phyloP scores from a whole-genome alignment of 495 filamentous ascomycete genomes.

The Neurospora sublineolata region DNA sequence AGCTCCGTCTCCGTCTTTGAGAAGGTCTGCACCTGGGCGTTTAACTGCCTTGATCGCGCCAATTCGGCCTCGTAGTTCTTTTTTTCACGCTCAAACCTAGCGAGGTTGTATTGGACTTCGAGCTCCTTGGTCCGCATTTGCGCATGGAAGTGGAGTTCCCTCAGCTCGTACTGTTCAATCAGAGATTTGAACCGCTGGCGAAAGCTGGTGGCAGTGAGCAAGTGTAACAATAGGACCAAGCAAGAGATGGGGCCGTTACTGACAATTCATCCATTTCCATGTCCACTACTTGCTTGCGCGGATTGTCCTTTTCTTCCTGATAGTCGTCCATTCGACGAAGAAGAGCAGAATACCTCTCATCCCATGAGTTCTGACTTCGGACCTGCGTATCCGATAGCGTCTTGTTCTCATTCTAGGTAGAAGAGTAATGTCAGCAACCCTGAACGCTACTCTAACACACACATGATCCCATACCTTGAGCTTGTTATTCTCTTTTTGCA shows the following conservation, averaged over 20 bases:
- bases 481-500: constrained; percentile 93
- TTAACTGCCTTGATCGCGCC: constrained; percentile 67
- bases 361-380: constrained; percentile 67
- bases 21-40: constrained; percentile 86
- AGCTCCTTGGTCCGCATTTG: constrained; percentile 87
- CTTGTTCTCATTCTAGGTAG: constrained; percentile 74
- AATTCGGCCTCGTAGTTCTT: constrained; percentile 75
- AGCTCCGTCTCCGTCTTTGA: constrained; percentile 92
- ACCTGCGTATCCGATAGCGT: constrained; percentile 74
- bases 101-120: constrained; percentile 85
- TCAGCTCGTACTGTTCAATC: constrained; percentile 88
- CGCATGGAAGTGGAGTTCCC: constrained; percentile 82
- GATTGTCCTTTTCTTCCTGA: constrained; percentile 64
- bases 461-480: constrained; percentile 58
- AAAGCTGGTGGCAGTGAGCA: constrained; percentile 47
- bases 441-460: background rate
- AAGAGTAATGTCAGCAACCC: background rate
- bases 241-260: constrained; percentile 15
- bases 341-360: constrained; percentile 66
- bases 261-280: constrained; percentile 83
- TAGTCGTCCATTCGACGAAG: constrained; percentile 72
- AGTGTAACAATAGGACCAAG: background rate
- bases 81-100: constrained; percentile 76
- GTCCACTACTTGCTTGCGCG: constrained; percentile 59
- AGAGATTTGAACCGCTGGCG: constrained; percentile 84